phyloP scores from a whole-genome alignment of 2,329 filamentous ascomycete species.

The Arthrobotrys musiformis region DNA sequence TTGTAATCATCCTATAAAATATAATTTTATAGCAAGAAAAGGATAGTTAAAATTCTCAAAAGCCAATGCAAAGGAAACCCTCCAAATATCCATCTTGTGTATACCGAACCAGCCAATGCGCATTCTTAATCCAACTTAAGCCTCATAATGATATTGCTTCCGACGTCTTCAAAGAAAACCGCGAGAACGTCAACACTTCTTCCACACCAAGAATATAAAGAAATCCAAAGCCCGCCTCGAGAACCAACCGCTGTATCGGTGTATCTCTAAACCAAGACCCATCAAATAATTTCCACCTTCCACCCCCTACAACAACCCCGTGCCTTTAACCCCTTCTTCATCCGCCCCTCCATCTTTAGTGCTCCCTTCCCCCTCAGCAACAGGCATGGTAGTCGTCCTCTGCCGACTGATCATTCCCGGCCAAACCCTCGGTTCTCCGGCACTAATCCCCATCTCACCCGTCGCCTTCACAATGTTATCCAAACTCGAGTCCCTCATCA shows the following conservation, averaged over 20 bases:
- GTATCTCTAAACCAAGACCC: too few relatives aligned
- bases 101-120: not conserved
- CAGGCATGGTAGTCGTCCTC: constrained; percentile 28
- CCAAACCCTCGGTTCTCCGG: constrained; percentile 58
- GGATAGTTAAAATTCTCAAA: not conserved
- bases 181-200: not conserved
- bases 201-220: not conserved
- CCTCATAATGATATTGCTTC: not conserved
- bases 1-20: not conserved
- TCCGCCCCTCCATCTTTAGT: constrained; percentile 12
- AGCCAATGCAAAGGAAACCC: too few relatives aligned
- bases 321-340: constrained; percentile 30
- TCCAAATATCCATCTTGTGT: not conserved
- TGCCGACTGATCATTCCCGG: constrained; percentile 59
- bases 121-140: not conserved
- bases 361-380: constrained; percentile 9
- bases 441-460: constrained; percentile 58
- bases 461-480: constrained; percentile 51
- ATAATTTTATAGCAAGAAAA: not conserved
- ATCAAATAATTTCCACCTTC: too few relatives aligned
- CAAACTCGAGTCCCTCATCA: constrained; percentile 34
- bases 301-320: constrained; percentile 30
- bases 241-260: not conserved
- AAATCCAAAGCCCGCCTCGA: not conserved
- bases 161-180: not conserved